Conservation (phyloP, 352 stramenopile genomes). For the Globisporangium megalacanthum region DNA sequence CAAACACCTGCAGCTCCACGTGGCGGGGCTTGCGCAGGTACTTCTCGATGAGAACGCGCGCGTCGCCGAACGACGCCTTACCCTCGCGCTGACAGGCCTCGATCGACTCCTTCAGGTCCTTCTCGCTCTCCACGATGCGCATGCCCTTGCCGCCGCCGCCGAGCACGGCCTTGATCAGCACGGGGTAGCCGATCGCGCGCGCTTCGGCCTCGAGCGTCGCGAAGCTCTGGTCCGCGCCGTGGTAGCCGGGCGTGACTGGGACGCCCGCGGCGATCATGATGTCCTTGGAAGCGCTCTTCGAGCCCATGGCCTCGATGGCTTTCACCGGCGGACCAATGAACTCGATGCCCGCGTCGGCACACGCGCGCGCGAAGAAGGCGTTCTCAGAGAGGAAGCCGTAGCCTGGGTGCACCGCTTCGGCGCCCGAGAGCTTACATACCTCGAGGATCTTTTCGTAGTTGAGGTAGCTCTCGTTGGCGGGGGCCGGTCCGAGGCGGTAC, state of each 20-base stretch:
- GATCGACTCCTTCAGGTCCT: slow-evolving; percentile 76
- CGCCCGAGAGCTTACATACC: slow-evolving; percentile 49
- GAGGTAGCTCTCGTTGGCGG: slow-evolving; percentile 73
- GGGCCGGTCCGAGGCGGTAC: slow-evolving; percentile 58
- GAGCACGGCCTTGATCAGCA: slow-evolving; percentile 91
- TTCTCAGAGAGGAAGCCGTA: slow-evolving; percentile 92
- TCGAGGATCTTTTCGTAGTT: slow-evolving; percentile 75
- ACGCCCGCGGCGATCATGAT: slow-evolving; percentile 88
- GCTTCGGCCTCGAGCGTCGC: slow-evolving; percentile 73
- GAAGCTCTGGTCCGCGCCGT: slow-evolving; percentile 85
- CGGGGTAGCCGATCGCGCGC: slow-evolving; percentile 86
- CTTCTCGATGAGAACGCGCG: slow-evolving; percentile 90
- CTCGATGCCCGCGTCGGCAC: slow-evolving; percentile 64
- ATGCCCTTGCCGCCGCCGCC: slow-evolving; percentile 92
- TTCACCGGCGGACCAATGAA: slow-evolving; percentile 88
- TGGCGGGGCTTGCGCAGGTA: slow-evolving; percentile 87
- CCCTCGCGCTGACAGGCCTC: slow-evolving; percentile 86
- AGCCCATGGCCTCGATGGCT: slow-evolving; percentile 90
- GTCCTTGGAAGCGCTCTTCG: slow-evolving; percentile 90
- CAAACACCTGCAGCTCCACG: slow-evolving; percentile 93
- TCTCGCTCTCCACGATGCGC: slow-evolving; percentile 81
- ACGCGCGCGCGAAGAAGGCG: slow-evolving; percentile 63
- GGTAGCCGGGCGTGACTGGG: slow-evolving; percentile 87
- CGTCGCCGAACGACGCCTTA: slow-evolving; percentile 86
- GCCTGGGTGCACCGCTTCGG: slow-evolving; percentile 85